Base-by-base conservation (phyloP, 805 yeast species). In the Candida fluviatilis region DNA sequence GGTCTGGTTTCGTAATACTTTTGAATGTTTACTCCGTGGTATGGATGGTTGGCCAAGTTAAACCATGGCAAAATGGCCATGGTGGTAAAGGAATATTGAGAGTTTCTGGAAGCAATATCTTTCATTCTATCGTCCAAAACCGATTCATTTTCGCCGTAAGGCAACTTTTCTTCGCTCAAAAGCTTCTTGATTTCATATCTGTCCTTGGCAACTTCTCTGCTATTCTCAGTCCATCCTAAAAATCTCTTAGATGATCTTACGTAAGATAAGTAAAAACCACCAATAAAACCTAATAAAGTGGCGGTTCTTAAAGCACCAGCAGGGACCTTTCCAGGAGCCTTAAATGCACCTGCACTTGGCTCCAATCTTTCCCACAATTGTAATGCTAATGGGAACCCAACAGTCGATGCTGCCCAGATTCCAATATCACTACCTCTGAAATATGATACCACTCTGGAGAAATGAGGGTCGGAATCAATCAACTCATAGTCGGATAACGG, bases 391-490 rank as follows among this genome's bases (percentile, higher is more conserved):
- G 74, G 74, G 53, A 67, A 64, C 8, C 62, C 70, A 23, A 57
- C 71, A n/a, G 71, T 53, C 28, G 62, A 48, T 13, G 62, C 62
- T 4, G 64, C 72, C 73, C 72, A 67, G 14, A 68, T 58, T 5
- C 68, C 73, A 51, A 75, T 76, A 64, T 86, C 95, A 11, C 81
- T 67, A 15, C 75, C 58, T 56, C 95, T 74, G 64, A 85, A 76
- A 64, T 81, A 87, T 32, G 78, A 64, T 11, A 86, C 80, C 21
- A 87, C 95, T 42, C 85, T 72, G 27, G 58, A 54, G 63, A 86
- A 84, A 47, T 79, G 79, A 21, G 95, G 95, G 58, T 86, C 95
- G 36, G 75, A 70, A 57, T 86, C 95, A 51, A 86, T 87, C 38
- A 69, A 53, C 52, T 69, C 74, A 48, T 66, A 69, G 51, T 68